These are phyloP conservation scores for Cladorrhinum sp. DNA, from an alignment of 2,329 filamentous ascomycete genomes.

Conservation along the genomic window DNA sequence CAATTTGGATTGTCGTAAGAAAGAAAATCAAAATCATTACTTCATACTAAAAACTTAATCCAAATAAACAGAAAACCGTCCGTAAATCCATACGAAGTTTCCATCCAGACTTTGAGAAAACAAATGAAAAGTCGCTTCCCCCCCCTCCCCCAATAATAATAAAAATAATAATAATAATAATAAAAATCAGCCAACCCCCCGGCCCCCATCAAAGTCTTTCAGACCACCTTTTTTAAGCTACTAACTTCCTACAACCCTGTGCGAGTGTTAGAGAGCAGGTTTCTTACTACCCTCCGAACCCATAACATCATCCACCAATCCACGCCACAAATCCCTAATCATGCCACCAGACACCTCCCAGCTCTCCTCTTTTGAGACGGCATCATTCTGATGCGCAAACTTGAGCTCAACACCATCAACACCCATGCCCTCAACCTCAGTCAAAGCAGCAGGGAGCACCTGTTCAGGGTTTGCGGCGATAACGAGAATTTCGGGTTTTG, in stretches of 20 bases:
- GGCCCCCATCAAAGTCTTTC: neutral
- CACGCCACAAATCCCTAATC: conserved; percentile 54
- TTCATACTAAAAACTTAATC: neutral
- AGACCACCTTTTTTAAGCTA: too few species aligned
- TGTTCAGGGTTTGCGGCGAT: conserved; percentile 55
- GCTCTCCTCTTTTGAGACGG: conserved; percentile 18
- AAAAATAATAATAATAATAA: too few species aligned
- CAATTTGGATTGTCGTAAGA: neutral
- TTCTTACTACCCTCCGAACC: conserved; percentile 24
- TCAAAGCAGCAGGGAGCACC: conserved; percentile 50
- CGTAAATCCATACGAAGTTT: too few species aligned
- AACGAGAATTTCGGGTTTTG: conserved; percentile 48
- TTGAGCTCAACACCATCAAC: conserved; percentile 56
- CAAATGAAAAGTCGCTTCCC: too few species aligned
- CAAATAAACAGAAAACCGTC: neutral
- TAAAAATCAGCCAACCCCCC: too few species aligned
- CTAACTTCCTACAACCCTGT: too few species aligned
- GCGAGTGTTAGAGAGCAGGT: conserved; percentile 28
- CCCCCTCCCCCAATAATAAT: too few species aligned
- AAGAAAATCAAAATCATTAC: neutral
- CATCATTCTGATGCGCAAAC: conserved; percentile 43
- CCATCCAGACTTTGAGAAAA: too few species aligned
- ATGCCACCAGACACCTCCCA: conserved; percentile 41
- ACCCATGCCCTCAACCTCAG: conserved; percentile 57
- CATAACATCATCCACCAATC: conserved; percentile 51